Base-by-base conservation (phyloP, 2,329 filamentous ascomycete genomes). In the Ceratocystis variospora region DNA sequence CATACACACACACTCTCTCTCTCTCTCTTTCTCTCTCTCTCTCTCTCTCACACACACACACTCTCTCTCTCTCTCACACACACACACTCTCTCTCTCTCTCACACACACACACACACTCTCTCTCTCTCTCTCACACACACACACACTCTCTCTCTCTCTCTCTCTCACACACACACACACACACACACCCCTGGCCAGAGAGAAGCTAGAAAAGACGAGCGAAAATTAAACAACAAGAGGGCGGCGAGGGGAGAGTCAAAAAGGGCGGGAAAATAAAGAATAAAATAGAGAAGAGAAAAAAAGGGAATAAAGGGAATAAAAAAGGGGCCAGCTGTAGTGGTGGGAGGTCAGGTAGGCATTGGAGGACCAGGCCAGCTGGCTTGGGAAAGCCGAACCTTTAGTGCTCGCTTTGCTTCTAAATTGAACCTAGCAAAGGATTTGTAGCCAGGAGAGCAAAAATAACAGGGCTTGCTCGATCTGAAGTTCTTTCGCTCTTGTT, bases 351-450 rank as follows among this genome's bases (percentile, higher is more conserved):
- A n/a, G 33, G 33, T 3, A 37, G 33, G 10, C 33, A 33, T n/a
- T 57, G 53, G 33, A 33, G 33, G 33, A 22, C 22, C 50, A 55
- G 50, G 28, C 53, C 28, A 37, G 53, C 53, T 57, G 53, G 28
- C 53, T 37, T 57, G 53, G 53, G 53, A 57, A 33, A 33, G 53
- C 53, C 53, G 53, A 57, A 57, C 53, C 28, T 57, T 57, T 31
- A 31, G 53, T 57, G 53, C 53, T 57, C 25, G 6, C 33, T 6
- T 57, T 57, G 53, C 28, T 57, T 25, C 53, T 57, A 57, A 57
- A 57, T 57, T 57, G 25, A 57, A 57, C 53, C 33, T 57, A 31
- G 53, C 53, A 33, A 57, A 57, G 53, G 53, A 57, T 57, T 33
- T 31, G 33, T 17, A 33, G 53, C 28, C 46, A n/a, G 17, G 17